phyloP scores from a whole-genome alignment of 176 grass and related monocot genomes.

The maize (Zea mays) region Zm-B73-REFERENCE-NAM-5.0 NC_050096.1:63910001-63910500 shows the following conservation, averaged over 20 bases:
- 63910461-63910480: background rate
- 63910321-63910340: slow-evolving; percentile 37
- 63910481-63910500: slow-evolving; percentile 8
- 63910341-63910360: slow-evolving; percentile 46
- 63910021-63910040: slow-evolving; percentile 61
- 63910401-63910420: slow-evolving; percentile 27
- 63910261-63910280: slow-evolving; percentile 34
- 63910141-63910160: too few relatives aligned
- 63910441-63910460: slow-evolving; percentile 42
- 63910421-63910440: slow-evolving; percentile 39
- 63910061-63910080: background rate
- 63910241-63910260: slow-evolving; percentile 34
- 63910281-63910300: slow-evolving; percentile 62
- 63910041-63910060: slow-evolving; percentile 66
- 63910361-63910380: slow-evolving; percentile 60
- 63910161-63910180: too few relatives aligned
- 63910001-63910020: slow-evolving; percentile 25
- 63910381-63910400: slow-evolving; percentile 35
- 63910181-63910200: too few relatives aligned
- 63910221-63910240: slow-evolving; percentile 38
- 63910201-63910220: slow-evolving; percentile 19
- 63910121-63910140: too few relatives aligned
- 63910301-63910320: slow-evolving; percentile 65
- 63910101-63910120: too few relatives aligned
- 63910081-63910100: too few relatives aligned